These are phyloP conservation scores for Eutrema yunnanense DNA, from an alignment of 345 rosid species.

Conservation along the genomic window DNA sequence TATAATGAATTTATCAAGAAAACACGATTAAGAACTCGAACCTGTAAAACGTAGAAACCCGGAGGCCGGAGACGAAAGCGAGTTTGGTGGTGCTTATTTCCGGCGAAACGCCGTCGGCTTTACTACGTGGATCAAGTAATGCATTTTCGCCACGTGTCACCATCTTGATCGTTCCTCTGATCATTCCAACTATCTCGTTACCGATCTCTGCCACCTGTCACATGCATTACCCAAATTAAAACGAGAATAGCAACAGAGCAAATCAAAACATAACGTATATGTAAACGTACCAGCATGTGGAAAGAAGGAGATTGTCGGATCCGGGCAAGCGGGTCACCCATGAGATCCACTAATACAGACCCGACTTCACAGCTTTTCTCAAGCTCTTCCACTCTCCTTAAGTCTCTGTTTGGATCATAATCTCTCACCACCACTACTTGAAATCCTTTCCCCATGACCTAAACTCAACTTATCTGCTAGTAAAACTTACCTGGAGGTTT, in stretches of 20 bases:
- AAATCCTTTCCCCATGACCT: constrained; percentile 24
- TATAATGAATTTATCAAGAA: neutral
- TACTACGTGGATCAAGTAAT: neutral
- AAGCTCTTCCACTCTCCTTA: constrained; percentile 54
- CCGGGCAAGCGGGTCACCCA: constrained; percentile 98
- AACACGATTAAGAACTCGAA: neutral
- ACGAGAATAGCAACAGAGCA: neutral
- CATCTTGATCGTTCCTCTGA: constrained; percentile 88
- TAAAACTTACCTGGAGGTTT: neutral
- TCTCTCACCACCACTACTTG: constrained; percentile 53
- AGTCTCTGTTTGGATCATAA: constrained; percentile 56
- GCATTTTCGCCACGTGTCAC: constrained; percentile 73
- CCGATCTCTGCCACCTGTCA: constrained; percentile 81
- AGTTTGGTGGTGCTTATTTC: constrained; percentile 53
- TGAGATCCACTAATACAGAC: constrained; percentile 85
- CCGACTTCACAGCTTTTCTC: constrained; percentile 93
- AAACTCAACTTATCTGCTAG: neutral
- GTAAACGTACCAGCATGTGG: constrained; percentile 75
- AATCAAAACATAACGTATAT: constrained; percentile 5
- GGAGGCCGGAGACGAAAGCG: constrained; percentile 86
- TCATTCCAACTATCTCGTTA: constrained; percentile 74
- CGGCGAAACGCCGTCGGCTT: neutral
- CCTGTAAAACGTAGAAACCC: constrained; percentile 91
- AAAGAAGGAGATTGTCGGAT: constrained; percentile 96
- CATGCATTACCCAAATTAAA: constrained; percentile 9